Base-by-base conservation (phyloP, 2,329 filamentous ascomycete genomes). In the Graphilbum ipis-grandicollis region DNA sequence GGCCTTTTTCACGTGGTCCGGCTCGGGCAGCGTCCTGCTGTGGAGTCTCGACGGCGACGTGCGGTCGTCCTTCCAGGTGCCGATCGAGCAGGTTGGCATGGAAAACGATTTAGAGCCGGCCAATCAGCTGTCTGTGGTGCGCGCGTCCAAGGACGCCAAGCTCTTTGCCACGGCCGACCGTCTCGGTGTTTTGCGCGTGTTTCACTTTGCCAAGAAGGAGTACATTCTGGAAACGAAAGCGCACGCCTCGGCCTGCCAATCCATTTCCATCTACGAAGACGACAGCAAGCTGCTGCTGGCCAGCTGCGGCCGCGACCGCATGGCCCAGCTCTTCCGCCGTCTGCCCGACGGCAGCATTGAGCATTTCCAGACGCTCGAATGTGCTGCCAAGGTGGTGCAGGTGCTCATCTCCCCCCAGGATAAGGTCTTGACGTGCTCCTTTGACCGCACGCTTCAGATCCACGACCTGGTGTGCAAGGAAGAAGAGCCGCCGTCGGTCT, bases 321-420 rank as follows among this genome's bases (percentile, higher is more conserved):
- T 80, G n/a, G 72, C 88, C 1, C 90, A 98, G 53, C 60, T 98
- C n/a, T 96, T 94, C 52, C 66, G 71, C 41, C 63, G 65, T 19
- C 63, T 65, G 19, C 57, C 59, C 2, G 61, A 56, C 12, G 67
- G 72, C 3, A 57, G 56, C 3, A 79, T 92, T 54, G 71, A 80
- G 40, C 70, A 94, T 39, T 71, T 93, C 36, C 90, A 98, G 54
- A 98, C 90, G 0, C 70, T 96, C 39, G 88, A 98, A 47, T 93
- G 96, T 55, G 75, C 85, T 22, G 83, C 85, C 18, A 81, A 82
- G 44, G 86, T 98, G 15, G 78, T 70, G 38, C 75, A 77, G 50
- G 66, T 65, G 21, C 59, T 94, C 21, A 65, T 86, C 9, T 84
- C 92, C 40, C 71, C 79, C 3, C 68, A 78, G 31, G 71, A 84